Evolutionary conservation across 2,329 filamentous ascomycete genomes (phyloP), one percentile per base, ranked within the genome.

Genomic region (Hansfordia pulvinata): DNA sequence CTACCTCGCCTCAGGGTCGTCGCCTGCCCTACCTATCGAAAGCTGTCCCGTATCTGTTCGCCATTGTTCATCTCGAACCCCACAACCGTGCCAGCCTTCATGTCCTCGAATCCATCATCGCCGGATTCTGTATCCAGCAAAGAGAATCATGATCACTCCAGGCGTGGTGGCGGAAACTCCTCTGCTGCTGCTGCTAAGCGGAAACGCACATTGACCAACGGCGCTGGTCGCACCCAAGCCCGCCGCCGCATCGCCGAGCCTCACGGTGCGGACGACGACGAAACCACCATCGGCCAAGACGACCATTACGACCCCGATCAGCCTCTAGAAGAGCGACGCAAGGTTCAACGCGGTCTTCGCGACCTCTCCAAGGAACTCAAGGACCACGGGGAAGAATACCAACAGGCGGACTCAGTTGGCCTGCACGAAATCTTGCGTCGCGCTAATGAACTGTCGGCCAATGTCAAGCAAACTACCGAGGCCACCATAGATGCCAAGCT

Each of bases 401-500:
- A 92, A 14, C 64, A 73, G 37, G 61, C 65, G 2, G 69, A 71
- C 19, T 80, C 76, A 7, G 58, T 63, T 14, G 72, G 74, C 2
- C 58, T 93, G 10, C 58, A 68, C 31, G 61, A 77, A 8, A 72
- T 74, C 2, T 58, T 96, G 14, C 50, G 67, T 14, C 64, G 67
- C 35, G 76, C 79, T 10, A 76, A 90, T 39, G 50, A 62, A 19
- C 54, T 76, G 10, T 75, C 77, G 34, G 60, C 62, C 30, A 62
- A 72, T 38, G 77, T 93, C 33, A 82, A 79, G 42, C 86, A 94
- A 56, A 93, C 90, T 1, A 74, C 76, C 3, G 90, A 96, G 48
- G 90, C 90, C 1, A 82, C 80, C 1, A 76, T 93, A 33, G 90
- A 98, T 47, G 85, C 88, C 0, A 74, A 81, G n/a, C 62, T 92